phyloP scores from a whole-genome alignment of 139 green algal species.

The Chlamydomonas urium region DNA sequence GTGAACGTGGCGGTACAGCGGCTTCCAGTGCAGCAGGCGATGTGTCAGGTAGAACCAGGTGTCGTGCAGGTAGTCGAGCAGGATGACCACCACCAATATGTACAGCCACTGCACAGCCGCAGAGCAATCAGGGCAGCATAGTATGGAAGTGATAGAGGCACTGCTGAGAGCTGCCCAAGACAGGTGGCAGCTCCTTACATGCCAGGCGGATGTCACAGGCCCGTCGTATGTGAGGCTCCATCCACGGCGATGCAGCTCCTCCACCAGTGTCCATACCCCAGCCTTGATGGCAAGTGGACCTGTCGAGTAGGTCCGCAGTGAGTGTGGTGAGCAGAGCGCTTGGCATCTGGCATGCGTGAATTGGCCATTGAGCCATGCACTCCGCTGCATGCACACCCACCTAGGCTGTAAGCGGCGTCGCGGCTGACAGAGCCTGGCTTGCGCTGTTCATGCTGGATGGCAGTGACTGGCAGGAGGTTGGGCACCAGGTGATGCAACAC shows the following conservation, averaged over 20 bases:
- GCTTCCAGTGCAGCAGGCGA: slow-evolving; percentile 73
- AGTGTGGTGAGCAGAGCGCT: too few species aligned
- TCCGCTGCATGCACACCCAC: slow-evolving; percentile 10
- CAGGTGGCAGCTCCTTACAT: too few species aligned
- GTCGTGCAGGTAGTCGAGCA: slow-evolving; percentile 82
- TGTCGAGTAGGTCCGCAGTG: too few species aligned
- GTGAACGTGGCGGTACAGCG: slow-evolving; percentile 76
- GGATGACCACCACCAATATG: slow-evolving; percentile 37
- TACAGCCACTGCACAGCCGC: slow-evolving; percentile 32
- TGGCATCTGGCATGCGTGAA: too few species aligned
- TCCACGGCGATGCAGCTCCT: slow-evolving; percentile 53
- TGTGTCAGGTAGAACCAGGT: slow-evolving; percentile 93
- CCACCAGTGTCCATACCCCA: slow-evolving; percentile 61
- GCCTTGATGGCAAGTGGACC: slow-evolving; percentile 77
- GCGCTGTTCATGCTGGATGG: slow-evolving; percentile 47
- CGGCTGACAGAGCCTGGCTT: slow-evolving; percentile 43
- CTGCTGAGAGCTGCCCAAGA: too few species aligned
- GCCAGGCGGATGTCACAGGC: slow-evolving; percentile 11
- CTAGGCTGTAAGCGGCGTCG: slow-evolving; percentile 48
- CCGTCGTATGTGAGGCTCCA: slow-evolving; percentile 55
- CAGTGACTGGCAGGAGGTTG: slow-evolving; percentile 37
- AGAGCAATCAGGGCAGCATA: not conserved
- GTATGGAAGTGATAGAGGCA: too few species aligned
- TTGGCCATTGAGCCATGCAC: too few species aligned
- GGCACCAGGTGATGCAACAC: slow-evolving; percentile 71